Evolutionary conservation across 2,329 filamentous ascomycete genomes (phyloP).

Genomic region (Periconia macrospinosa): DNA sequence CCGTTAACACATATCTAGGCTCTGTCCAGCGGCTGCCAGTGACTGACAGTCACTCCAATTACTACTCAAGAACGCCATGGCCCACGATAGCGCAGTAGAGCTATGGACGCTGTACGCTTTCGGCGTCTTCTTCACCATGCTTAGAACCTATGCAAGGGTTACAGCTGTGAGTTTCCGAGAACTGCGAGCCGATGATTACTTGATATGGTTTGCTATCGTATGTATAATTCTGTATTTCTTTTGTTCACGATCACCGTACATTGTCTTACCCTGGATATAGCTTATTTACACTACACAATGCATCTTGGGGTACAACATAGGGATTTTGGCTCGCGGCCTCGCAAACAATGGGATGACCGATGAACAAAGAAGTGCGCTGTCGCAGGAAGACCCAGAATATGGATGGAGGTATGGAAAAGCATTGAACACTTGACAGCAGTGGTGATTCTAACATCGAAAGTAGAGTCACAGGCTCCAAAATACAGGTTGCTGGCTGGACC

Average conservation of each 20-base stretch:
- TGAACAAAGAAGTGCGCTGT: conserved; percentile 43
- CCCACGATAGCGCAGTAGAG: conserved; percentile 8
- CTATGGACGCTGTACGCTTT: conserved; percentile 20
- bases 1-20: background rate
- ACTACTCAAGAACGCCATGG: background rate
- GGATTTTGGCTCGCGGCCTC: conserved; percentile 54
- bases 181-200: conserved; percentile 18
- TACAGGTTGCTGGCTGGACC: conserved; percentile 58
- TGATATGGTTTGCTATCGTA: conserved; percentile 21
- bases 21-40: background rate
- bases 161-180: conserved; percentile 14
- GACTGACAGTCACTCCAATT: background rate
- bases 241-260: background rate
- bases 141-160: conserved; percentile 17
- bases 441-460: background rate
- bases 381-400: conserved; percentile 13
- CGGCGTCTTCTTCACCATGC: conserved; percentile 14
- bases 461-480: conserved; percentile 54
- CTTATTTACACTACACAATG: conserved; percentile 57
- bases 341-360: conserved; percentile 56
- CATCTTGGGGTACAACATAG: conserved; percentile 53
- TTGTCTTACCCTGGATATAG: conserved; percentile 28
- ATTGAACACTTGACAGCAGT: background rate
- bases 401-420: conserved; percentile 5
- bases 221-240: background rate